These are phyloP conservation scores for Tricholoma saponaceum DNA, from an alignment of 768 basidiomycete genomes.

Conservation along the genomic window DNA sequence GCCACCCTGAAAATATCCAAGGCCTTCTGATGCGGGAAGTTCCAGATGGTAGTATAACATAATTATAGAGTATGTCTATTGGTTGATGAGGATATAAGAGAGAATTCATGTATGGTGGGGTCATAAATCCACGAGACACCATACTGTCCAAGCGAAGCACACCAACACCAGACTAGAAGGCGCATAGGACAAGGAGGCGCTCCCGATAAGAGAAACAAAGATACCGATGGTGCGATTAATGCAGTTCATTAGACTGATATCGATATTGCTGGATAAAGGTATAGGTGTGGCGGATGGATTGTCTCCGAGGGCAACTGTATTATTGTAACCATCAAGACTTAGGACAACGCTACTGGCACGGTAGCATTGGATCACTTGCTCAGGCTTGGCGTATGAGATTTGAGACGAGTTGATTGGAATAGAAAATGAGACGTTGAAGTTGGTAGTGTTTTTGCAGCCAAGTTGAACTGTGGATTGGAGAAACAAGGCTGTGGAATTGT, in stretches of 20 bases:
- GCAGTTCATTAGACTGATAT: not conserved
- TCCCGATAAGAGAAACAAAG: conserved; percentile 1
- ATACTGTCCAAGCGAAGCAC: not conserved
- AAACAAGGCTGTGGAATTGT: conserved; percentile 37
- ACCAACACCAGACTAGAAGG: not conserved
- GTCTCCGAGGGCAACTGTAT: conserved; percentile 41
- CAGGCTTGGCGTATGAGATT: conserved; percentile 29
- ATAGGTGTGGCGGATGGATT: conserved; percentile 1
- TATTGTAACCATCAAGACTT: conserved; percentile 61
- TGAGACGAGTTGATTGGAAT: conserved; percentile 24
- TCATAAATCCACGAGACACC: not conserved
- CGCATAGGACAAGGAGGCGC: not conserved
- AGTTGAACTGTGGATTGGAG: conserved; percentile 25
- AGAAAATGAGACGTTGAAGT: conserved; percentile 13
- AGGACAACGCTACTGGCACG: conserved; percentile 59
- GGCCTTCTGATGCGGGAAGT: too few relatives aligned
- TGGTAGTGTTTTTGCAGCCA: conserved; percentile 23
- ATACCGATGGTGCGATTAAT: conserved; percentile 5
- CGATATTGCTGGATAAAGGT: conserved; percentile 1
- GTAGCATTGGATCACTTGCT: conserved; percentile 63
- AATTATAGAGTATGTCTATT: too few relatives aligned
- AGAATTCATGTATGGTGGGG: not conserved
- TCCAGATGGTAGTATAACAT: too few relatives aligned
- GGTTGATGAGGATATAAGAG: too few relatives aligned
- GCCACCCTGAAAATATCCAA: too few relatives aligned